Conservation (phyloP, 495 filamentous ascomycete genomes). For the Neurospora terricola region DNA sequence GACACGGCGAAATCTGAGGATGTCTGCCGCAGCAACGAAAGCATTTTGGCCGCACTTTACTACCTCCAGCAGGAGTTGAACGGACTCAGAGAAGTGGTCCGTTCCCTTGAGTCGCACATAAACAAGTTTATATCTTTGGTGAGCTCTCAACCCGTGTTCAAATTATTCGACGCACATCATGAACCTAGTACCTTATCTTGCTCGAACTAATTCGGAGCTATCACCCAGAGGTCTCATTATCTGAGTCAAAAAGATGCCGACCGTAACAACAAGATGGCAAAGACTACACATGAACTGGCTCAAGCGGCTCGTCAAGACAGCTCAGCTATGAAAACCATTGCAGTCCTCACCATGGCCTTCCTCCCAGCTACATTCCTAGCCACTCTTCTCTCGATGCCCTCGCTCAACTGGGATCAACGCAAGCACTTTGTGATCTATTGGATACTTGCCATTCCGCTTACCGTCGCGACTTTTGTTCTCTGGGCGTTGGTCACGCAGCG, state of each 20-base stretch:
- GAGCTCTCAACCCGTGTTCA: not conserved
- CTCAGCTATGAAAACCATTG: constrained; percentile 26
- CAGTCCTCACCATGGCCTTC: constrained; percentile 29
- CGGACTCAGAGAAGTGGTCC: not conserved
- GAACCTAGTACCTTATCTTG: too few species aligned
- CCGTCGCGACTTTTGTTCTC: constrained; percentile 13
- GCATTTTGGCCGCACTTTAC: not conserved
- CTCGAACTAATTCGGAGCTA: not conserved
- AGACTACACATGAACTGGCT: constrained; percentile 13
- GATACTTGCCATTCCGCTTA: constrained; percentile 22
- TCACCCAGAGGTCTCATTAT: not conserved
- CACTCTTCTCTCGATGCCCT: constrained; percentile 26
- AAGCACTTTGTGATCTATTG: constrained; percentile 29
- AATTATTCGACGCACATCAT: too few species aligned
- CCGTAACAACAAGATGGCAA: not conserved
- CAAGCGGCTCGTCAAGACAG: constrained; percentile 25
- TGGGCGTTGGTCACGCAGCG: constrained; percentile 4
- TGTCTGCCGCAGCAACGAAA: not conserved
- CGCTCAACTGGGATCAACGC: constrained; percentile 21
- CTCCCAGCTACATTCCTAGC: constrained; percentile 12
- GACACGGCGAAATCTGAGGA: not conserved
- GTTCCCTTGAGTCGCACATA: not conserved
- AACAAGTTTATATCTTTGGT: not conserved
- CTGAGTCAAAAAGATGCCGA: not conserved
- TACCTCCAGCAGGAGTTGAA: not conserved